phyloP scores from a whole-genome alignment of 331 rosid genomes.

The Quercus phellos region DNA sequence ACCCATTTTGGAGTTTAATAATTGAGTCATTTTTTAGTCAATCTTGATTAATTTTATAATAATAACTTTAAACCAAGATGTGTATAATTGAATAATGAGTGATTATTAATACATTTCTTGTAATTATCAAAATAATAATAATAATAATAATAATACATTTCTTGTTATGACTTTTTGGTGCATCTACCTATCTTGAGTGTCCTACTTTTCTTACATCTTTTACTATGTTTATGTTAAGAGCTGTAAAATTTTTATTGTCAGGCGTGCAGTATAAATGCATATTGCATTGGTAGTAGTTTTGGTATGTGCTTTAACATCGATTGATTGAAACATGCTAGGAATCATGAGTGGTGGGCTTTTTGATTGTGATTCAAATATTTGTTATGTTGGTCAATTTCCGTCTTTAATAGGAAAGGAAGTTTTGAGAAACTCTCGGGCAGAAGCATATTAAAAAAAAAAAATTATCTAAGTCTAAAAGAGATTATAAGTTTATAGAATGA shows the following conservation, averaged over 20 bases:
- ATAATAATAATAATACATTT: no score
- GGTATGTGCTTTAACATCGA: no score
- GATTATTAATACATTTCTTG: not conserved
- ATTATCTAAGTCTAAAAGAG: no score
- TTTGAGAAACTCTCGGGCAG: not conserved
- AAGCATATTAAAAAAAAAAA: not conserved
- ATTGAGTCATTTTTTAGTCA: not conserved
- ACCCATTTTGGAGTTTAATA: not conserved
- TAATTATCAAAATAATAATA: no score
- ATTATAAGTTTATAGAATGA: no score
- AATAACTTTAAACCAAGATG: not conserved
- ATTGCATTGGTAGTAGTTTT: not conserved
- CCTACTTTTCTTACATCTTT: not conserved
- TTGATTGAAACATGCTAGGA: no score
- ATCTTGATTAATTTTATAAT: not conserved
- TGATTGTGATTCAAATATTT: no score
- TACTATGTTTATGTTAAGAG: not conserved
- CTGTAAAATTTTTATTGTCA: not conserved
- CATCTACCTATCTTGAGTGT: not conserved
- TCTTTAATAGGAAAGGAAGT: no score
- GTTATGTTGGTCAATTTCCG: no score
- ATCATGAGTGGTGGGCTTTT: no score
- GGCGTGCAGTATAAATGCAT: not conserved
- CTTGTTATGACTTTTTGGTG: not conserved
- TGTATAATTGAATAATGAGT: not conserved